phyloP scores from a whole-genome alignment of 306 rosid genomes.

The Prunus dulcis region DNA sequence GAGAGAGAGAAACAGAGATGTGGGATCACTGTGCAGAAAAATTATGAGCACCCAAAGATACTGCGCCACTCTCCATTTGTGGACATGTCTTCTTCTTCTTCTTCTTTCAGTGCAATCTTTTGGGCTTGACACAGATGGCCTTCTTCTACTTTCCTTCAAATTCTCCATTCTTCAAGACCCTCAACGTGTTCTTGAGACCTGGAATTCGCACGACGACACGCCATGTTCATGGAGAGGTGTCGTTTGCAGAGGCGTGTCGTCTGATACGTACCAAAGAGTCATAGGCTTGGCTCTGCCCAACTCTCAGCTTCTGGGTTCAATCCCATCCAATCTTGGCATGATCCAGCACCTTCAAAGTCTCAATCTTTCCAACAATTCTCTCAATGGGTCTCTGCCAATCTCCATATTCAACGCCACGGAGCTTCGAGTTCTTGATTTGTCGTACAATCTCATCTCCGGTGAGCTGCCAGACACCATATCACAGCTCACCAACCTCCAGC shows the following conservation, averaged over 20 bases:
- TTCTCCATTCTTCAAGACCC: slow-evolving; percentile 63
- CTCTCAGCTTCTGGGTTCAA: slow-evolving; percentile 60
- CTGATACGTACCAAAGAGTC: slow-evolving; percentile 30
- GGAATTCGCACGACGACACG: slow-evolving; percentile 52
- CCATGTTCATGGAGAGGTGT: slow-evolving; percentile 93
- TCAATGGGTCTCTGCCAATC: slow-evolving; percentile 73
- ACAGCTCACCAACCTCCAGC: slow-evolving; percentile 35
- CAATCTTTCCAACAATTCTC: slow-evolving; percentile 76
- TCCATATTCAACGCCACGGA: slow-evolving; percentile 50
- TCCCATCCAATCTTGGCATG: slow-evolving; percentile 70
- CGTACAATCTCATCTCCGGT: slow-evolving; percentile 56
- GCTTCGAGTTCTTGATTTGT: slow-evolving; percentile 55
- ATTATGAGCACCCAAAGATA: slow-evolving; percentile 38
- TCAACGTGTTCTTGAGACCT: slow-evolving; percentile 28
- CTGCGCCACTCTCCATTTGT: slow-evolving; percentile 15
- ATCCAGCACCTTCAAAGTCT: slow-evolving; percentile 59
- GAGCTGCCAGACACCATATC: slow-evolving; percentile 43
- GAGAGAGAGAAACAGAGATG: slow-evolving; percentile 33
- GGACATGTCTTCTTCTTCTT: slow-evolving; percentile 21
- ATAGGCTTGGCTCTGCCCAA: slow-evolving; percentile 47
- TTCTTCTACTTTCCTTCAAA: slow-evolving; percentile 60
- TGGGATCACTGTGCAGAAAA: slow-evolving; percentile 26
- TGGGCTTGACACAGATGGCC: slow-evolving; percentile 56
- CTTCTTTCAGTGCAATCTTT: slow-evolving; percentile 22
- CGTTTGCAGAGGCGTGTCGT: slow-evolving; percentile 22